These are phyloP conservation scores for Neovahlkampfia damariscottae DNA, from an alignment of 78 protist genomes.

Conservation along the genomic window DNA sequence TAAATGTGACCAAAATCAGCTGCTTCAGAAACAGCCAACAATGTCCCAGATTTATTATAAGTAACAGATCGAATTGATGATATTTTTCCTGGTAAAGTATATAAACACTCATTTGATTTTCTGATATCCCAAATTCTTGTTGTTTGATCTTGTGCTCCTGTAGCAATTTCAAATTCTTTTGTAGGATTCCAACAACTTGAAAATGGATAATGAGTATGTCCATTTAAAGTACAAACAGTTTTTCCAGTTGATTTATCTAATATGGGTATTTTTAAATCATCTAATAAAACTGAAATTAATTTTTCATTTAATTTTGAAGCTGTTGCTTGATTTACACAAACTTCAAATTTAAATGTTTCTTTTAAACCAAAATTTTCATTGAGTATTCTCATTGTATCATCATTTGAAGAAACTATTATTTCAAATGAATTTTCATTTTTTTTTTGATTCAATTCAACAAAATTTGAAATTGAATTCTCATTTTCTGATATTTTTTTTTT, in stretches of 20 bases:
- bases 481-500: neutral
- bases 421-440: no score
- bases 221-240: neutral
- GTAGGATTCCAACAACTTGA: neutral
- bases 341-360: neutral
- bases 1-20: neutral
- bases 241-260: neutral
- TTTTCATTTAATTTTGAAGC: neutral
- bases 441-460: neutral
- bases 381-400: neutral
- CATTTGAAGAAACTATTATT: neutral
- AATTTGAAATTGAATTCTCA: neutral
- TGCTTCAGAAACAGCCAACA: neutral
- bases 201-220: neutral
- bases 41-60: neutral
- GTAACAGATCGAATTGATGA: neutral
- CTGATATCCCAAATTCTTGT: neutral
- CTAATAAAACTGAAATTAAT: neutral
- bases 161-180: neutral
- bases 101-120: neutral
- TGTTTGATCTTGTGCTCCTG: neutral
- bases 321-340: neutral
- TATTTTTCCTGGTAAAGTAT: neutral
- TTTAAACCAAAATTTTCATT: neutral
- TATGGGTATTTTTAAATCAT: neutral